Evolutionary conservation across 495 filamentous ascomycete species (phyloP).

Genomic region (Penicillium taxi): DNA sequence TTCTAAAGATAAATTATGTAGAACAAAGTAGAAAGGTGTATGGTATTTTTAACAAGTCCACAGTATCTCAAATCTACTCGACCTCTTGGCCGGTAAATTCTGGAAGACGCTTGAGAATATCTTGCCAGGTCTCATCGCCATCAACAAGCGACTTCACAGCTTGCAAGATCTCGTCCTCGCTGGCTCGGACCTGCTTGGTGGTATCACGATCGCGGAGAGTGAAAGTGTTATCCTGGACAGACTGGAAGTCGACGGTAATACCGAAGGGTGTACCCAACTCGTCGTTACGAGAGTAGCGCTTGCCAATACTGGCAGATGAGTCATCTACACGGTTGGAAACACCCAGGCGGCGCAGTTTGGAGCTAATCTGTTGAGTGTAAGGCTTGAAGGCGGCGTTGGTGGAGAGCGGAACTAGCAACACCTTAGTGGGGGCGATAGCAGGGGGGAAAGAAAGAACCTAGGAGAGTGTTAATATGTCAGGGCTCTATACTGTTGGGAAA

Average conservation of each 20-base stretch:
- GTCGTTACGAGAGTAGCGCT: constrained; percentile 59
- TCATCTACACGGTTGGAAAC: constrained; percentile 59
- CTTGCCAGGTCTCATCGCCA: constrained; percentile 57
- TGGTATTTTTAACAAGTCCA: constrained; percentile 12
- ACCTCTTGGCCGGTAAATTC: constrained; percentile 63
- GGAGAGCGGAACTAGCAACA: constrained; percentile 60
- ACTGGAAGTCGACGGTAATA: constrained; percentile 65
- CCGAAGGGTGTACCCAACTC: constrained; percentile 60
- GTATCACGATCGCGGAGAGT: constrained; percentile 62
- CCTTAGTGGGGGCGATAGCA: constrained; percentile 59
- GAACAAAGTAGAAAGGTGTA: constrained; percentile 12
- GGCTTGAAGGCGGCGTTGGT: constrained; percentile 51
- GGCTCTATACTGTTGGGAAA: background rate
- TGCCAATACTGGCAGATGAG: constrained; percentile 60
- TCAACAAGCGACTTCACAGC: constrained; percentile 54
- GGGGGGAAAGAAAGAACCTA: constrained; percentile 63
- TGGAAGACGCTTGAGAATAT: constrained; percentile 52
- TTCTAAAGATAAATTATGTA: background rate
- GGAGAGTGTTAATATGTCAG: constrained; percentile 1
- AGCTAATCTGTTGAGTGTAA: constrained; percentile 41
- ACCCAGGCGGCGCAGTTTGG: constrained; percentile 48
- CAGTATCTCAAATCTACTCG: constrained; percentile 34
- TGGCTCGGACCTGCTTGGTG: constrained; percentile 59
- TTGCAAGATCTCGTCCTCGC: constrained; percentile 56
- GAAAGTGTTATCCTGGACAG: constrained; percentile 56